Evolutionary conservation across 1,284 basidiomycete species (phyloP).

Genomic region (Phylloporus sp.): DNA sequence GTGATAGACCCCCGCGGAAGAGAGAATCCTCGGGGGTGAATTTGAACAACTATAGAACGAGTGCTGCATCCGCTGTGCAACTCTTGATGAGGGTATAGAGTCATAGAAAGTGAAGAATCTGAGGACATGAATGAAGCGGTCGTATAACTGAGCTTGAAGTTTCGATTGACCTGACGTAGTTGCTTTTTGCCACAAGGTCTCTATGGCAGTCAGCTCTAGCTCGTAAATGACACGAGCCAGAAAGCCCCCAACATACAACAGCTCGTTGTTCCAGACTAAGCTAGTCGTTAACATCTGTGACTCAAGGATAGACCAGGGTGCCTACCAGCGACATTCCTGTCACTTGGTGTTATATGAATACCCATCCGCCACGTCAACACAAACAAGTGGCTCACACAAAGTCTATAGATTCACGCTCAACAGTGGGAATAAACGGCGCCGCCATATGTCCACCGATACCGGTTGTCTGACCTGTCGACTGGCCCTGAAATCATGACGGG

Average conservation of each 20-base stretch:
- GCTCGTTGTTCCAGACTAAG: constrained; percentile 78
- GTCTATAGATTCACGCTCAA: constrained; percentile 79
- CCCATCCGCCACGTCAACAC: not conserved
- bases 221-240: constrained; percentile 88
- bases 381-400: constrained; percentile 41
- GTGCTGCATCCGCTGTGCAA: constrained; percentile 75
- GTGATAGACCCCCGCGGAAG: constrained; percentile 76
- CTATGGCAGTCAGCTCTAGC: constrained; percentile 72
- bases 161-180: constrained; percentile 16
- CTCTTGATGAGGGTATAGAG: constrained; percentile 85
- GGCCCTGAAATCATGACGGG: constrained; percentile 70
- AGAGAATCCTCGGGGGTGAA: constrained; percentile 75
- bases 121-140: constrained; percentile 80
- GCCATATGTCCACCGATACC: constrained; percentile 92
- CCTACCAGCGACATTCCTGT: not conserved
- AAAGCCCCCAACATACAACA: constrained; percentile 84
- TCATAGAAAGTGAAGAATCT: constrained; percentile 87
- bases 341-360: not conserved
- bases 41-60: constrained; percentile 78
- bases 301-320: not conserved
- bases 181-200: constrained; percentile 58
- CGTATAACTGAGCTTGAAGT: constrained; percentile 59
- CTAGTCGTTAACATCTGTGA: not conserved
- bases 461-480: constrained; percentile 89
- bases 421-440: constrained; percentile 70